These are phyloP conservation scores for Backusella parvicylindrica DNA, from an alignment of 192 early-diverging fungal species.

Conservation along the genomic window DNA sequence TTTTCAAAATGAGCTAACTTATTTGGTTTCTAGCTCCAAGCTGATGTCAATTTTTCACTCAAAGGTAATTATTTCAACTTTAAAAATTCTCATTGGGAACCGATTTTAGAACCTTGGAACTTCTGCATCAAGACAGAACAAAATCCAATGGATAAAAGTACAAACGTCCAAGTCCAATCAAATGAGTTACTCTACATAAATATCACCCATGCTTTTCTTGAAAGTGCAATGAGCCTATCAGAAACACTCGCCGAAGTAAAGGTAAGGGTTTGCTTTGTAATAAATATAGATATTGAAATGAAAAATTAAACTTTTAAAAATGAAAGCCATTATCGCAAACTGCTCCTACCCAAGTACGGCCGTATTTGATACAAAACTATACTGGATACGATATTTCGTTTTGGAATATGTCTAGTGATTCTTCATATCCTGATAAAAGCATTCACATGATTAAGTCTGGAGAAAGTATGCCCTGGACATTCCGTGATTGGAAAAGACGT, in stretches of 20 bases:
- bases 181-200: constrained; percentile 67
- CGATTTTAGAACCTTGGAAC: constrained; percentile 76
- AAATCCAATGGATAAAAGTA: constrained; percentile 11
- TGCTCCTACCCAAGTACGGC: constrained; percentile 28
- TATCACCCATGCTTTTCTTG: constrained; percentile 61
- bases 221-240: constrained; percentile 38
- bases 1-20: not conserved
- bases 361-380: constrained; percentile 74
- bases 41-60: constrained; percentile 55
- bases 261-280: not conserved
- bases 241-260: constrained; percentile 43
- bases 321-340: constrained; percentile 18
- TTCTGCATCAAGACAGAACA: constrained; percentile 41
- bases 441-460: constrained; percentile 52
- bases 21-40: constrained; percentile 29
- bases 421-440: constrained; percentile 40
- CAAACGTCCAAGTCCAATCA: constrained; percentile 57
- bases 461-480: constrained; percentile 68
- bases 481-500: constrained; percentile 77
- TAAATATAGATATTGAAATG: not conserved
- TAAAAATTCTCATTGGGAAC: constrained; percentile 91
- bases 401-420: constrained; percentile 59
- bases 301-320: not conserved
- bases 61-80: constrained; percentile 81
- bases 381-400: constrained; percentile 76